These are phyloP conservation scores for Talaromyces atroroseus DNA, from an alignment of 2,329 filamentous ascomycete genomes.

Conservation along the genomic window DNA sequence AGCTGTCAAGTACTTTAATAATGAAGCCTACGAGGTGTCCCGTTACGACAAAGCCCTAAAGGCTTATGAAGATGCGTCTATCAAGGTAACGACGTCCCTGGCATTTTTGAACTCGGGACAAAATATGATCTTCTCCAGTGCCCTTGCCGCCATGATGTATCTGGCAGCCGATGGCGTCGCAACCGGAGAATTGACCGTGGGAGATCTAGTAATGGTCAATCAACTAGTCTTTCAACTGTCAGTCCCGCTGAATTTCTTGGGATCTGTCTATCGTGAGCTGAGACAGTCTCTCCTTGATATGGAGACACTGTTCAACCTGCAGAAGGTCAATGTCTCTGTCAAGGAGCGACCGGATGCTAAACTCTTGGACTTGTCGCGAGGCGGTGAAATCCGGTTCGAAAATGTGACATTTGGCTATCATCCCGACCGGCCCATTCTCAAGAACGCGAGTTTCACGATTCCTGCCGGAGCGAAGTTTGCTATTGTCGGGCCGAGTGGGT, in stretches of 20 bases:
- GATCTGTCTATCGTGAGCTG: conserved; percentile 94
- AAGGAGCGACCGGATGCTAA: conserved; percentile 70
- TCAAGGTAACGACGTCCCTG: conserved; percentile 92
- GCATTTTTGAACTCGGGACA: conserved; percentile 92
- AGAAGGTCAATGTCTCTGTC: conserved; percentile 90
- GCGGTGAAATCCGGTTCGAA: conserved; percentile 88
- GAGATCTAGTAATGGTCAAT: conserved; percentile 97
- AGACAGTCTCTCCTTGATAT: conserved; percentile 93
- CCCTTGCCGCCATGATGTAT: conserved; percentile 97
- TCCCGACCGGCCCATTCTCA: conserved; percentile 77
- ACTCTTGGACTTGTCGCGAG: conserved; percentile 63
- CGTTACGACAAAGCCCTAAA: conserved; percentile 83
- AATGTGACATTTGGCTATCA: conserved; percentile 94
- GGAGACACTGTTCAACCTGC: conserved; percentile 95
- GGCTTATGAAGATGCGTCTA: conserved; percentile 86
- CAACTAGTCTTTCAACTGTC: conserved; percentile 97
- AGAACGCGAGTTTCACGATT: conserved; percentile 78
- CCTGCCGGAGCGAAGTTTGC: conserved; percentile 95
- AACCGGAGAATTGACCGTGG: conserved; percentile 73
- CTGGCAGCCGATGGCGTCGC: conserved; percentile 87
- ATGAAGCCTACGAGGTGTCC: conserved; percentile 87
- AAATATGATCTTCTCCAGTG: conserved; percentile 93
- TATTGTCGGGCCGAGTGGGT: conserved; percentile 89
- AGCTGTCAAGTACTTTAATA: conserved; percentile 99
- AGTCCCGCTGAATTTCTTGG: conserved; percentile 92